These are phyloP conservation scores for Cynara cardunculus DNA, from an alignment of 129 eudicot genomes.

Conservation along the genomic window DNA sequence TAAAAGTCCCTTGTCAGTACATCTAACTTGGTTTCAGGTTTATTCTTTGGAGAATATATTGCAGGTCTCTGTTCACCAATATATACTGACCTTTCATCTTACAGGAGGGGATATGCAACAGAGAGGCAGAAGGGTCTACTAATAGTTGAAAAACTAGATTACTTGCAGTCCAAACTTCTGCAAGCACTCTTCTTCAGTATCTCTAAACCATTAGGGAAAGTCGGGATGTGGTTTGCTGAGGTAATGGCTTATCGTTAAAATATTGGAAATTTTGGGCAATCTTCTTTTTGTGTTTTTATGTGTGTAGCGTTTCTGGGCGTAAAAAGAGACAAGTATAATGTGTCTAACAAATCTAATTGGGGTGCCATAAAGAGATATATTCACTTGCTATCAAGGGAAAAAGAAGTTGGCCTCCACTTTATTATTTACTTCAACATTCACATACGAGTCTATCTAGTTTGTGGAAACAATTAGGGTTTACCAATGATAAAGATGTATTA, in stretches of 20 bases:
- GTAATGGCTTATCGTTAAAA: constrained; percentile 30
- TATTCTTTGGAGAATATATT: constrained; percentile 23
- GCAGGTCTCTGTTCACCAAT: constrained; percentile 38
- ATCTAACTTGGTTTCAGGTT: constrained; percentile 26
- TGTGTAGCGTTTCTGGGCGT: not conserved
- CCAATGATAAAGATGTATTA: not conserved
- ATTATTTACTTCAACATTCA: not conserved
- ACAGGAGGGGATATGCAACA: constrained; percentile 93
- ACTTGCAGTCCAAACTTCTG: constrained; percentile 82
- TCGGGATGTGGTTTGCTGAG: constrained; percentile 63
- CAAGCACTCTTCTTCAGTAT: constrained; percentile 57
- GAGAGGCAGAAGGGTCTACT: constrained; percentile 88
- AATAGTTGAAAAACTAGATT: constrained; percentile 83
- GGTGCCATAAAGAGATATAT: not conserved
- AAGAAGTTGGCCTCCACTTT: not conserved
- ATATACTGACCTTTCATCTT: constrained; percentile 34
- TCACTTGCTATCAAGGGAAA: not conserved
- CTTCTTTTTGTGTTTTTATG: not conserved
- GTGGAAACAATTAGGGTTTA: not conserved
- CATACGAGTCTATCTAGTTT: not conserved
- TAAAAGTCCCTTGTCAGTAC: not conserved
- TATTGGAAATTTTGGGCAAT: not conserved
- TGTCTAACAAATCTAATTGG: not conserved
- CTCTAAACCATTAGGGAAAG: constrained; percentile 61
- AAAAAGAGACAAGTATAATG: not conserved